Percentiles rank a stretch among this genome's conserved stretches.
These are phyloP conservation scores for Chlorokybus atmophyticus DNA, from an alignment of 139 green algal genomes.

Conservation along the genomic window DNA sequence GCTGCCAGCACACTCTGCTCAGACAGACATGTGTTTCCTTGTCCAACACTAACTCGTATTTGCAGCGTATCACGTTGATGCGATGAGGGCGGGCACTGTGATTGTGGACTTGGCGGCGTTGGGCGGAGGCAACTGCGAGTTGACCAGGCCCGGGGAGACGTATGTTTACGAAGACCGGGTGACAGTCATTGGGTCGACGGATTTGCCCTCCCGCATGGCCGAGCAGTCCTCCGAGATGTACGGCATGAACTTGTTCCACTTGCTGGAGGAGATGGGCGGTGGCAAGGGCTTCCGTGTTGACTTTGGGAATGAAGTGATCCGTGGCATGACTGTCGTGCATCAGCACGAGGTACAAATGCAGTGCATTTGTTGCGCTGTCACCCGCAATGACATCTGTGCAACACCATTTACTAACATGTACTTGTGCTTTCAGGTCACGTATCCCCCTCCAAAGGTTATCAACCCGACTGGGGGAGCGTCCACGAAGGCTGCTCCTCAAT, in stretches of 20 bases:
- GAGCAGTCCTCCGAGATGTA: slow-evolving; percentile 62
- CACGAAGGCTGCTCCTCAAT: not conserved
- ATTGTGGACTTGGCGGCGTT: slow-evolving; percentile 78
- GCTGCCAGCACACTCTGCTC: too few relatives aligned
- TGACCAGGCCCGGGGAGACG: slow-evolving; percentile 37
- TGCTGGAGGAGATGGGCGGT: slow-evolving; percentile 16
- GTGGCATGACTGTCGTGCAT: slow-evolving; percentile 4
- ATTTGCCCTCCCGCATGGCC: slow-evolving; percentile 67
- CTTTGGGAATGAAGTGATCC: slow-evolving; percentile 18
- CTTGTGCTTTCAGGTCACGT: too few relatives aligned
- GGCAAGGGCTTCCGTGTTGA: slow-evolving; percentile 3
- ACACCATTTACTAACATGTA: too few relatives aligned
- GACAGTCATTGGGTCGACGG: slow-evolving; percentile 73
- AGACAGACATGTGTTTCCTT: too few relatives aligned
- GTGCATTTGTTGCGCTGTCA: too few relatives aligned
- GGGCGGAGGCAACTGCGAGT: slow-evolving; percentile 56
- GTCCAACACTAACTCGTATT: too few relatives aligned
- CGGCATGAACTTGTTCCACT: slow-evolving; percentile 70
- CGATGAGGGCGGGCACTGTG: slow-evolving; percentile 34
- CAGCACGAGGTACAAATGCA: slow-evolving; percentile 4
- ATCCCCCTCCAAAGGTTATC: not conserved
- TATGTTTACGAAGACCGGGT: slow-evolving; percentile 40
- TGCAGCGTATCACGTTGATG: slow-evolving; percentile 16
- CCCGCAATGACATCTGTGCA: too few relatives aligned
- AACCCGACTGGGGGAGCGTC: too few relatives aligned